Conservation (phyloP, 306 rosid genomes). For the Gynostemma pentaphyllum region DNA sequence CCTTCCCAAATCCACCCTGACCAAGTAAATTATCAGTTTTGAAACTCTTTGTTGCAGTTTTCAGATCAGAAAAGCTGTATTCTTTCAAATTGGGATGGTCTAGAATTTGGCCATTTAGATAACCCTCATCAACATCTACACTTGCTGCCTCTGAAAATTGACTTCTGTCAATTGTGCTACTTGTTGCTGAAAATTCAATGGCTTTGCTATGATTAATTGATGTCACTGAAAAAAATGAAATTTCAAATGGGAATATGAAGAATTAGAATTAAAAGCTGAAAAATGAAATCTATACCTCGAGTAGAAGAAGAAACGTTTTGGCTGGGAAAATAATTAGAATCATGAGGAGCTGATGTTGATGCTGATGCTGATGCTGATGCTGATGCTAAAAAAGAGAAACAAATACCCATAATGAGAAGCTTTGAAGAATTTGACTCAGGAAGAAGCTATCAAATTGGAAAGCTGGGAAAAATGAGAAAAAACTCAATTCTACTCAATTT, state of each 20-base stretch:
- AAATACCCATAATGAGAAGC: too few relatives aligned
- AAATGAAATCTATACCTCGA: background rate
- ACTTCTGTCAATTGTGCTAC: conserved; percentile 39
- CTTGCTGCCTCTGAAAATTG: conserved; percentile 45
- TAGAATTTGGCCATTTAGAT: conserved; percentile 27
- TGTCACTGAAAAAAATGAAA: conserved; percentile 27
- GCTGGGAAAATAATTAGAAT: too few relatives aligned
- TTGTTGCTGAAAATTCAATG: conserved; percentile 28
- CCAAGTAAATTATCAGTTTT: conserved; percentile 49
- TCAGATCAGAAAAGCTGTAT: conserved; percentile 51
- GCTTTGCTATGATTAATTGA: conserved; percentile 23
- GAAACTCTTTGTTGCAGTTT: conserved; percentile 48
- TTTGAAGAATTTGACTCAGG: too few relatives aligned
- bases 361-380: too few relatives aligned
- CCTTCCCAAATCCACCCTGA: conserved; percentile 85
- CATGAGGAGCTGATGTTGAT: too few relatives aligned
- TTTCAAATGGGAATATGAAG: background rate
- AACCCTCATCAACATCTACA: conserved; percentile 22
- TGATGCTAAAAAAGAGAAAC: too few relatives aligned
- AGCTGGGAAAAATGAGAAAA: too few relatives aligned
- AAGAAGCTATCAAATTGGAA: too few relatives aligned
- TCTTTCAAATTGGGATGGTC: conserved; percentile 45
- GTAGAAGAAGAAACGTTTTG: too few relatives aligned
- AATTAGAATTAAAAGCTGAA: background rate
- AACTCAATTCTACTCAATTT: too few relatives aligned